Evolutionary conservation across 306 rosid species (phyloP), one percentile per base, ranked within the genome.

Genomic region (Gynostemma pentaphyllum): DNA sequence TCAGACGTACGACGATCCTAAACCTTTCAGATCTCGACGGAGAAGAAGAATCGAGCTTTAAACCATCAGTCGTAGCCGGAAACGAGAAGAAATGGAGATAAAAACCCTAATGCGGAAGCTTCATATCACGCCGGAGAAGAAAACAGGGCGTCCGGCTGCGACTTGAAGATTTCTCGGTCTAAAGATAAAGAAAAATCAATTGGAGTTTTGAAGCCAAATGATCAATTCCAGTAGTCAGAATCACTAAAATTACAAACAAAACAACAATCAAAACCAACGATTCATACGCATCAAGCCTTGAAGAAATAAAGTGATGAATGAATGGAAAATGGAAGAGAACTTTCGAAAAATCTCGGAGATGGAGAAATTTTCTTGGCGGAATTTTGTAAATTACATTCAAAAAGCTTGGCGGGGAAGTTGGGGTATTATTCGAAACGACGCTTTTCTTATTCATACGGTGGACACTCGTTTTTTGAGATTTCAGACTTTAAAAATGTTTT

Each of bases 371-470:
- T 8, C 18, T 9, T 63, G 54, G 68, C 15, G 49, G 68, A 45
- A 23, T 23, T n/a, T 23, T 45, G 53, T 40, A n/a, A 41, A 26
- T 29, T 53, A 10, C 23, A 52, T 68, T 50, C 62, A 21, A 50
- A 63, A 51, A 34, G 51, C 70, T 65, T 72, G 60, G 70, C 71
- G 61, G 70, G 76, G 66, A 72, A 65, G 71, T 11, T 27, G 23
- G 41, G 68, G 3, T 26, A n/a, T 40, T 63, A 40, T 63, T 27
- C 0, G 4, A 40, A 3, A 30, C 54, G 54, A 13, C 6, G n/a
- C 21, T 0, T 27, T 6, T 14, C 6, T 26, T 6, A 2, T 15
- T 0, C 39, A 27, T 53, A 53, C 40, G 5, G 22, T 28, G 61
- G 23, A 28, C 23, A 16, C 1, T 24, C 42, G n/a, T 55, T 6